A percentile compares a stretch with the other conserved stretches of the same genome.
Conservation (phyloP, 257 asterid species). For the Nicotiana tomentosiformis region DNA sequence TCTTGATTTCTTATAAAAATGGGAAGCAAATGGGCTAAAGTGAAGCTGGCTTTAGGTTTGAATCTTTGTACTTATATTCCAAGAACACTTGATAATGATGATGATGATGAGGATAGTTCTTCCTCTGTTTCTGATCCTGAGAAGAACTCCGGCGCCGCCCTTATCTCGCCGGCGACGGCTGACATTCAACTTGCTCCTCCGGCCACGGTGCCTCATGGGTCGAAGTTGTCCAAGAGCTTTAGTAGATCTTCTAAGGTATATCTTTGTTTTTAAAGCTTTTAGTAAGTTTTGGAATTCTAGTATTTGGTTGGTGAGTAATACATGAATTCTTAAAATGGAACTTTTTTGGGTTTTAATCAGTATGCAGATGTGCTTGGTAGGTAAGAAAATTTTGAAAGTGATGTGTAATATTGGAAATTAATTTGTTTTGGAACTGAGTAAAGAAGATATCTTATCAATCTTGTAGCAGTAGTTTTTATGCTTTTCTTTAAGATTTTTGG, state of each 20-base stretch:
- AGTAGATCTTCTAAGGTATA: conserved; percentile 78
- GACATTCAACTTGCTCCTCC: conserved; percentile 31
- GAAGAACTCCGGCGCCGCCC: conserved; percentile 56
- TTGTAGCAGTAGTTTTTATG: no score
- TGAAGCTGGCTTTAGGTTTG: conserved; percentile 79
- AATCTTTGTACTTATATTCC: conserved; percentile 66
- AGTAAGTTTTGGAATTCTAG: not conserved
- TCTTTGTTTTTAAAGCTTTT: conserved; percentile 16
- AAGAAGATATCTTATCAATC: not conserved
- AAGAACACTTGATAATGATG: conserved; percentile 28
- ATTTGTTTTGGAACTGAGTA: not conserved
- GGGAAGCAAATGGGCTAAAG: conserved; percentile 93
- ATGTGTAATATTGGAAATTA: no score
- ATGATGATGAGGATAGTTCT: conserved; percentile 25
- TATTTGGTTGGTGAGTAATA: not conserved
- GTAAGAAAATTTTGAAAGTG: not conserved
- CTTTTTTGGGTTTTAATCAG: not conserved
- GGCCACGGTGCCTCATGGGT: conserved; percentile 38
- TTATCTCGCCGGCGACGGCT: conserved; percentile 46
- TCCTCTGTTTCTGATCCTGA: not conserved
- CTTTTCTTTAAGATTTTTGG: no score
- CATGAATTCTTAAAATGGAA: not conserved
- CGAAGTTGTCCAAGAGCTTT: conserved; percentile 73
- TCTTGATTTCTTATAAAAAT: conserved; percentile 16
- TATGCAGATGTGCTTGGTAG: not conserved